Conservation (phyloP, 2,329 filamentous ascomycete genomes). For the Alternaria tenuissima region DNA sequence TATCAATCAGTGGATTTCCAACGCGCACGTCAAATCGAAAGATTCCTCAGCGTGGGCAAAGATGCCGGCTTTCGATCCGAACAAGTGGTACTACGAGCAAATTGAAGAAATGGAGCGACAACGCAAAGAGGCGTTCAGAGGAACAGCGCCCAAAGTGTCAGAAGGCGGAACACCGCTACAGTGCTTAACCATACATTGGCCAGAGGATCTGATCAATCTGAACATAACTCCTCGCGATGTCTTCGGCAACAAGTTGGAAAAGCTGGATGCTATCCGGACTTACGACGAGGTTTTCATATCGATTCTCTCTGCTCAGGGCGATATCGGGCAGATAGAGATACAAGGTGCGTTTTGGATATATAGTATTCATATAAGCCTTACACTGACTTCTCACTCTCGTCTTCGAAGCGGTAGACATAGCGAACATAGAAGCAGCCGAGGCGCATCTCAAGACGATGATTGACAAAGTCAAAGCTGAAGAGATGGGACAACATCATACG, state of each 20-base stretch:
- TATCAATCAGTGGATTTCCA: slow-evolving; percentile 43
- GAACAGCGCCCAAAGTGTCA: slow-evolving; percentile 19
- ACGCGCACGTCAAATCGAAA: slow-evolving; percentile 26
- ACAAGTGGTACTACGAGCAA: slow-evolving; percentile 35
- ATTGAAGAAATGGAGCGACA: slow-evolving; percentile 24
- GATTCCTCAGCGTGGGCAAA: slow-evolving; percentile 41
- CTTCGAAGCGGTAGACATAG: slow-evolving; percentile 2
- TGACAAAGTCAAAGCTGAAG: slow-evolving; percentile 26
- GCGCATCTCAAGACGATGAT: slow-evolving; percentile 32
- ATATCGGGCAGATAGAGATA: slow-evolving; percentile 33
- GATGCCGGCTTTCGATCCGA: slow-evolving; percentile 29
- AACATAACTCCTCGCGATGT: slow-evolving; percentile 30
- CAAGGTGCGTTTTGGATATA: neutral
- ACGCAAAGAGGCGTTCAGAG: slow-evolving; percentile 33
- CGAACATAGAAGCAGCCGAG: slow-evolving; percentile 30
- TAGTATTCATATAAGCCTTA: neutral
- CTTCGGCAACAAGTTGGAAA: slow-evolving; percentile 41
- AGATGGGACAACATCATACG: slow-evolving; percentile 15
- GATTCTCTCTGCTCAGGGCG: slow-evolving; percentile 13
- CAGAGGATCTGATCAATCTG: slow-evolving; percentile 25
- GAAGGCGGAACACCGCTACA: slow-evolving; percentile 12
- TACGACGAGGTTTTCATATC: slow-evolving; percentile 40
- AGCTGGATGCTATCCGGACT: slow-evolving; percentile 38
- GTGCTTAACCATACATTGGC: slow-evolving; percentile 29
- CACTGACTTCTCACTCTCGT: slow-evolving; percentile 4